Conservation (phyloP, 768 basidiomycete genomes). For the Suillus bovinus region DNA sequence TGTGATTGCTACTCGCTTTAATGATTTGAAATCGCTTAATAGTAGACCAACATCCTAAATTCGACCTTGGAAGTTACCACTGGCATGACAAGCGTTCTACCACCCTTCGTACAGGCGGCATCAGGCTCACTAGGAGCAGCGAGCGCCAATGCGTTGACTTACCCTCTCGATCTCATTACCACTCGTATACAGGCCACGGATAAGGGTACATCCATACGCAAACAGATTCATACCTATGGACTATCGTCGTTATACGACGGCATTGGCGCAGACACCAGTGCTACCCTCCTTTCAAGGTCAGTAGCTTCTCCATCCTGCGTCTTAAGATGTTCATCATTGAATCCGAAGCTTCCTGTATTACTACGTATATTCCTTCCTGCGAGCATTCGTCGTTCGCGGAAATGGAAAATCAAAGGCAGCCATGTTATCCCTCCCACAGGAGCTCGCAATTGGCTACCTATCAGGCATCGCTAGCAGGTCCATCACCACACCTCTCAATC, state of each 20-base stretch:
- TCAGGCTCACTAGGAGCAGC: slow-evolving; percentile 59
- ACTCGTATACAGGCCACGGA: slow-evolving; percentile 44
- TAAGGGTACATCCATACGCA: slow-evolving; percentile 10
- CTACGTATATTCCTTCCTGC: slow-evolving; percentile 55
- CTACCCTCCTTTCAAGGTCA: slow-evolving; percentile 55
- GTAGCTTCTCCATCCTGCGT: slow-evolving; percentile 13
- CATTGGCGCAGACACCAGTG: slow-evolving; percentile 49
- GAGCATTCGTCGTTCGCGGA: slow-evolving; percentile 40
- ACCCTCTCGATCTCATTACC: slow-evolving; percentile 60
- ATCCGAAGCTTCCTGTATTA: slow-evolving; percentile 56
- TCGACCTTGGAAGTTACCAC: slow-evolving; percentile 11
- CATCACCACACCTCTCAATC: slow-evolving; percentile 54
- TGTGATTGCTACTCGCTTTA: neutral
- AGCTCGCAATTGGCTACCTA: slow-evolving; percentile 54
- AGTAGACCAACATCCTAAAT: neutral
- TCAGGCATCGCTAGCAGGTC: slow-evolving; percentile 58
- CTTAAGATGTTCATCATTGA: neutral
- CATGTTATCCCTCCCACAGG: slow-evolving; percentile 38
- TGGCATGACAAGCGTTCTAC: slow-evolving; percentile 63
- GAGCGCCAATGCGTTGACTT: slow-evolving; percentile 51
- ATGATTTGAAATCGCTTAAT: too few species aligned
- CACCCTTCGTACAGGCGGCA: slow-evolving; percentile 59
- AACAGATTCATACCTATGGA: slow-evolving; percentile 40
- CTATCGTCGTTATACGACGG: slow-evolving; percentile 51
- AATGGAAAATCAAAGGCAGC: slow-evolving; percentile 27